phyloP scores from a whole-genome alignment of 805 yeast genomes.

The Saccharomycopsis fodiens region DNA sequence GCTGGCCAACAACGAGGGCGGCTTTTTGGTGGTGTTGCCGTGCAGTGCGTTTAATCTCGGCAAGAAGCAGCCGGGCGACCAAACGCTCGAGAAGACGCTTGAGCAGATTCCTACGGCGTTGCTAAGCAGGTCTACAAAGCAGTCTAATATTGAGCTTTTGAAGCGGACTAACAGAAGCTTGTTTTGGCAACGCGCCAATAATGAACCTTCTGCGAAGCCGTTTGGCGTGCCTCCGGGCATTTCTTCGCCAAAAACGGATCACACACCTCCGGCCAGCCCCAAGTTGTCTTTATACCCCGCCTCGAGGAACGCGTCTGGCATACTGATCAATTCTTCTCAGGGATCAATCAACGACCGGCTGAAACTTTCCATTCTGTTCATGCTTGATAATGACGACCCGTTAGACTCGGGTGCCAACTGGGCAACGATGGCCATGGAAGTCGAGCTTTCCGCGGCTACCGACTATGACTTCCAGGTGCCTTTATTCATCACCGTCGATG shows the following conservation, averaged over 20 bases:
- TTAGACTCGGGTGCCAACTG: conserved; percentile 15
- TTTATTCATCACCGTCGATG: conserved; percentile 2
- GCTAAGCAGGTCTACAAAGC: conserved; percentile 6
- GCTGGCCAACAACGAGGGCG: conserved; percentile 8
- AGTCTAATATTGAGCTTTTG: conserved; percentile 7
- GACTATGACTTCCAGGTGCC: conserved; percentile 4
- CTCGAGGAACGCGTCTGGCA: conserved; percentile 4
- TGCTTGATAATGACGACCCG: conserved; percentile 12
- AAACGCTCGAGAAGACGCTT: conserved; percentile 3
- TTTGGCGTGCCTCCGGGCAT: not conserved
- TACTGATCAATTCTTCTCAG: conserved; percentile 4
- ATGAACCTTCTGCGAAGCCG: not conserved
- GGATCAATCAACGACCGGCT: conserved; percentile 1
- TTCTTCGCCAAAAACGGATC: not conserved
- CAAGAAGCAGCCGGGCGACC: not conserved
- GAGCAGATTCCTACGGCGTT: conserved; percentile 11
- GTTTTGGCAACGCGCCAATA: conserved; percentile 2
- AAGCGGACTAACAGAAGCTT: conserved; percentile 1
- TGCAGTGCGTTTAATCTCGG: conserved; percentile 10
- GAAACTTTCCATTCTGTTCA: not conserved
- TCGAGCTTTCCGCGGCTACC: conserved; percentile 1
- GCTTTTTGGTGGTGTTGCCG: conserved; percentile 12
- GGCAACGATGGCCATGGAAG: conserved; percentile 11
- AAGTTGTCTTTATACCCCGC: conserved; percentile 4
- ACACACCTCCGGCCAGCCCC: not conserved